Evolutionary conservation across 352 stramenopile genomes (phyloP), one percentile per base, ranked within the genome.

Genomic region (Globisporangium uncinulatum): DNA sequence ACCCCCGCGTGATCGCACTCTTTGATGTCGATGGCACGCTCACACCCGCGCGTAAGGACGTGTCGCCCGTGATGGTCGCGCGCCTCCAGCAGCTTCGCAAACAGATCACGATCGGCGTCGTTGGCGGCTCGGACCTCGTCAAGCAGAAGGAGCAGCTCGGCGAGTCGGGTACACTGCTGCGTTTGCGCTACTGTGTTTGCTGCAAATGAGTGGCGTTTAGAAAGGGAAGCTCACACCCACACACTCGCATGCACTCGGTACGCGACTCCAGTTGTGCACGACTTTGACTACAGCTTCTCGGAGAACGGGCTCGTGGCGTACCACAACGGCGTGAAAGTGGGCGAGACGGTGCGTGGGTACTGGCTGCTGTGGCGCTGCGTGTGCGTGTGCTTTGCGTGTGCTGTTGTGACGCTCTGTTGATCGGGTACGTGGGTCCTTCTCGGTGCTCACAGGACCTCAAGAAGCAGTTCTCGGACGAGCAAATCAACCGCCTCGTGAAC

Each of bases 61-160:
- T 97, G 39, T 96, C 88, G 37, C 61, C 79, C 0, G 89, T 97
- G 62, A 98, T 99, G 94, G 73, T 92, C 57, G 73, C 67, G n/a
- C 98, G 97, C 54, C 83, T 99, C 56, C 83, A 93, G 53, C 85
- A 89, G 57, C 83, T 99, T 61, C 96, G 78, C 56, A 89, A 91
- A 66, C 71, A 72, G 64, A 98, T 99, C 64, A 98, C 94, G 7
- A 92, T 99, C 56, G 97, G 97, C 43, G 97, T 99, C 58, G 97
- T 99, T 36, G 97, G 97, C 57, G 97, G 97, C 51, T 99, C 94
- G 43, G 97, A 99, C 72, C 81, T 99, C 41, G 83, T 95, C 32
- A 99, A 99, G 84, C 97, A 99, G 73, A 96, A 98, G 82, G 97
- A 99, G 67, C 97, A 99, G 71, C 86, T 99, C 19, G 97, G 97